phyloP scores from a whole-genome alignment of 1,139 yeast species.

The Yueomyces sp. region DNA sequence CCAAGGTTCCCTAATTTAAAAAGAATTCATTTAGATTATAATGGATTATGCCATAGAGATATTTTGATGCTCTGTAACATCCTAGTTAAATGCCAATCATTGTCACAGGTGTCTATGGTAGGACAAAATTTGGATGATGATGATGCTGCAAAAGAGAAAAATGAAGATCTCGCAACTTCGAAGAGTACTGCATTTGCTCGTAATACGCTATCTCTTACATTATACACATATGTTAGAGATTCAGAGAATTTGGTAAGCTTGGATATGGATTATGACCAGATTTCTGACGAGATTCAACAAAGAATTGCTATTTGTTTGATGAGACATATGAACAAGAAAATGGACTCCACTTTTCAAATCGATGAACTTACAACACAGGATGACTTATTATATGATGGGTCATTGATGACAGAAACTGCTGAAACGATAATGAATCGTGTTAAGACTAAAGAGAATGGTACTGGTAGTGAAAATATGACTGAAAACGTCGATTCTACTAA shows the following conservation, averaged over 20 bases:
- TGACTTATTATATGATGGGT: conserved; percentile 42
- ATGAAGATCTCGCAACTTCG: not conserved
- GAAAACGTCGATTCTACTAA: conserved; percentile 26
- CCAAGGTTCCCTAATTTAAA: conserved; percentile 55
- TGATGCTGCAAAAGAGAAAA: not conserved
- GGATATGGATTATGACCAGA: conserved; percentile 57
- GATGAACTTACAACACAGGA: conserved; percentile 27
- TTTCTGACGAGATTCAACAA: conserved; percentile 61
- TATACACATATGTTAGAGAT: conserved; percentile 44
- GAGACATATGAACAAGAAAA: conserved; percentile 62
- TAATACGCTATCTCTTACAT: not conserved
- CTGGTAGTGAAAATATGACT: not conserved
- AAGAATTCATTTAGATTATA: conserved; percentile 68
- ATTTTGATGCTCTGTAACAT: conserved; percentile 59
- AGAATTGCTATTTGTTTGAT: conserved; percentile 71
- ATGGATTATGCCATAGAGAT: conserved; percentile 50
- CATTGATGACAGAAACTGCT: conserved; percentile 51
- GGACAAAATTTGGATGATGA: conserved; percentile 26
- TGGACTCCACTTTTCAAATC: conserved; percentile 31
- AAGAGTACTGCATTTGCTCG: not conserved
- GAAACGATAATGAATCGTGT: conserved; percentile 38
- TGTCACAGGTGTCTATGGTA: conserved; percentile 65
- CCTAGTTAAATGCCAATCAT: conserved; percentile 51
- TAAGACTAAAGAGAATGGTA: not conserved
- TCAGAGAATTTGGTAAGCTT: conserved; percentile 55